These are phyloP conservation scores for Fragaria iinumae DNA, from an alignment of 306 rosid genomes.

Conservation along the genomic window DNA sequence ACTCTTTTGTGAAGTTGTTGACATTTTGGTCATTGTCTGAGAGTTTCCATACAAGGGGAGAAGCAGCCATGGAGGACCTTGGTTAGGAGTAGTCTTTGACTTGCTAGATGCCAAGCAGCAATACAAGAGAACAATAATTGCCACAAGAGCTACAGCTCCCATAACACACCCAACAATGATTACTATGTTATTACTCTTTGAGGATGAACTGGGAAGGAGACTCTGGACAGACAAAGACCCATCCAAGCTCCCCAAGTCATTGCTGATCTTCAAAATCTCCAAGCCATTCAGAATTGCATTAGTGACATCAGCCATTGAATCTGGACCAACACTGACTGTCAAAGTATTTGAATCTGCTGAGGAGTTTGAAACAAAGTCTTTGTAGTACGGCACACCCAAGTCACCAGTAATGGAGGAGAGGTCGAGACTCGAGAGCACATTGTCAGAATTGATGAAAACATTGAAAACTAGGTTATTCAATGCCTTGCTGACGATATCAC, in stretches of 20 bases:
- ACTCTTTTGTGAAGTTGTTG: conserved; percentile 84
- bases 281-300: conserved; percentile 84
- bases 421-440: conserved; percentile 64
- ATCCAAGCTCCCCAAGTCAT: conserved; percentile 61
- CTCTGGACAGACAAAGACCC: conserved; percentile 52
- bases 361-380: conserved; percentile 66
- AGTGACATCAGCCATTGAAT: conserved; percentile 51
- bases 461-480: conserved; percentile 74
- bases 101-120: conserved; percentile 45
- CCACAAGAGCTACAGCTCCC: conserved; percentile 48
- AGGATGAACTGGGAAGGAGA: conserved; percentile 52
- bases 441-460: conserved; percentile 64
- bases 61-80: conserved; percentile 73
- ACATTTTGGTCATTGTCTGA: conserved; percentile 80
- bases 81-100: conserved; percentile 49
- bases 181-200: conserved; percentile 40
- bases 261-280: conserved; percentile 82
- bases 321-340: conserved; percentile 91
- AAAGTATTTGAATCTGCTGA: conserved; percentile 45
- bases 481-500: conserved; percentile 77
- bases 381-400: conserved; percentile 66
- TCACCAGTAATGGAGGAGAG: conserved; percentile 60
- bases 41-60: conserved; percentile 84
- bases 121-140: conserved; percentile 50
- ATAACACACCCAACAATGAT: conserved; percentile 45